Base-by-base conservation (phyloP, 805 yeast genomes). In the Schizosaccharomyces osmophilus region DNA sequence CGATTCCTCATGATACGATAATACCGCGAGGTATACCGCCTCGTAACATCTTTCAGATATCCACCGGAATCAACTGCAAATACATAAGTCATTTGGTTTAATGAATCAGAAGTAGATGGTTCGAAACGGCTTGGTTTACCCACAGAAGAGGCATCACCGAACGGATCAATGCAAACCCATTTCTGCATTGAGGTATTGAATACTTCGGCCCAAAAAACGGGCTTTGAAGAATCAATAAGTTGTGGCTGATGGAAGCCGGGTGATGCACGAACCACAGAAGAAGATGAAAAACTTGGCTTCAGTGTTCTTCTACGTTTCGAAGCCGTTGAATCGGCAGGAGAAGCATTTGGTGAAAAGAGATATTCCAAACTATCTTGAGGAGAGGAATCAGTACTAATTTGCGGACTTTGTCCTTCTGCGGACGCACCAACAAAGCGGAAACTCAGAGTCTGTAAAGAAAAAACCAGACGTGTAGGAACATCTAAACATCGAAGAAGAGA, bases 171-270 rank as follows among this genome's bases (percentile, higher is more conserved):
- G 1, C 94, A 80, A n/a, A 87, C 77, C 94, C 96, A 90, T 61
- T 77, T 79, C 63, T 81, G 77, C 5, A 80, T 72, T 62, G 77
- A 79, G 59, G 78, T 78, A 69, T 90, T 89, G 95, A 95, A 90
- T 0, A 85, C 96, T 69, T 93, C 98, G 24, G 82, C 82, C 98
- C 98, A 93, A 68, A 83, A 88, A 0, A 88, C 77, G 0, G 97
- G 97, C 67, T 75, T 83, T 8, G 64, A 62, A 26, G 66, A 57
- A 29, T 64, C 66, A 26, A 61, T 63, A 19, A 64, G 17, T n/a
- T 39, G 41, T 5, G 24, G 60, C 19, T 19, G 4, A 1, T 17
- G 4, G 1, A 29, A 1, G 24, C 3, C 26, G 4, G 31, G 36
- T 24, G 57, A 51, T 5, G 57, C 57, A 11, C 2, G 19, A 29